Conservation (phyloP, 371 early-diverging fungal species). For the Mucor circinelloides region DNA sequence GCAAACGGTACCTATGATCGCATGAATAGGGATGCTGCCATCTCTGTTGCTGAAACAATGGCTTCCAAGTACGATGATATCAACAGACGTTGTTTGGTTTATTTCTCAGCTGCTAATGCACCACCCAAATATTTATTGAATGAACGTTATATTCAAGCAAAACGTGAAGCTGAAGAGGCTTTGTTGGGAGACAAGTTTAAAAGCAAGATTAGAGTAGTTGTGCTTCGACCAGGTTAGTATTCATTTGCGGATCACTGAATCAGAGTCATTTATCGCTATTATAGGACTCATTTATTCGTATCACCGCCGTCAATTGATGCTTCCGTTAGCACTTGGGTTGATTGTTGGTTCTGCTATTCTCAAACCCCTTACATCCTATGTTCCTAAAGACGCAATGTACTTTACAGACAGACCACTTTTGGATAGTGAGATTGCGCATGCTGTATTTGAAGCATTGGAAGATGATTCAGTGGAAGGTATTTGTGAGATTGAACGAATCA, state of each 20-base stretch:
- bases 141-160: constrained; percentile 24
- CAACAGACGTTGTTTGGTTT: constrained; percentile 24
- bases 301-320: constrained; percentile 24
- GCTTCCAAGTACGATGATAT: constrained; percentile 18
- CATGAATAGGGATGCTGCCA: constrained; percentile 28
- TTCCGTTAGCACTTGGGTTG: constrained; percentile 27
- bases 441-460: constrained; percentile 25
- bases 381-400: constrained; percentile 17
- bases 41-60: constrained; percentile 27
- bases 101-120: constrained; percentile 29
- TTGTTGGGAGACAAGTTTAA: constrained; percentile 21
- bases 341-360: constrained; percentile 29
- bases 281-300: constrained; percentile 31
- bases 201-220: constrained; percentile 23
- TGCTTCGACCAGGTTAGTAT: constrained; percentile 31
- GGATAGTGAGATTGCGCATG: constrained; percentile 27
- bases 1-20: constrained; percentile 28
- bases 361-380: constrained; percentile 24
- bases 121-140: constrained; percentile 28
- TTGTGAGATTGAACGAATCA: constrained; percentile 24
- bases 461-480: constrained; percentile 25
- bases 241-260: not conserved
- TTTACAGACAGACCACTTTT: constrained; percentile 30
- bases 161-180: constrained; percentile 30
- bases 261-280: not conserved